phyloP scores from a whole-genome alignment of 1,139 yeast species.

The Geotrichum restrictum region DNA sequence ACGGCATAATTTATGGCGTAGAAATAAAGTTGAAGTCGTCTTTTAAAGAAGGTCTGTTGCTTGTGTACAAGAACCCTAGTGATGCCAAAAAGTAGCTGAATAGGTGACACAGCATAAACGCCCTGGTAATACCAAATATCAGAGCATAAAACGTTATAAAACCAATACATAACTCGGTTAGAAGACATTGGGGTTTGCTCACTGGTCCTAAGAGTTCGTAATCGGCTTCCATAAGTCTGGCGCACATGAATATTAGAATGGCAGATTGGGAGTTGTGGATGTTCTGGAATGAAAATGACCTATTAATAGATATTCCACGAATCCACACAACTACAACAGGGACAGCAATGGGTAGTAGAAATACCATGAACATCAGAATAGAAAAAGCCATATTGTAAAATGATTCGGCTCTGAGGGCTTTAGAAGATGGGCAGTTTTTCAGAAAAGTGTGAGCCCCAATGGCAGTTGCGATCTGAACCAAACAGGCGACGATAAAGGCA shows the following conservation, averaged over 20 bases:
- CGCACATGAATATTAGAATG: conserved; percentile 35
- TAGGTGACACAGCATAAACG: conserved; percentile 38
- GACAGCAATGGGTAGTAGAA: conserved; percentile 36
- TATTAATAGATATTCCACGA: conserved; percentile 33
- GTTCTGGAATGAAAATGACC: conserved; percentile 35
- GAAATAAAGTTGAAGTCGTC: not conserved
- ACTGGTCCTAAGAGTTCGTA: conserved; percentile 32
- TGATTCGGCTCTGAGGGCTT: not conserved
- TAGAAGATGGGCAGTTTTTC: not conserved
- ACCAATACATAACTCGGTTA: conserved; percentile 29
- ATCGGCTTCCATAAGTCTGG: conserved; percentile 31
- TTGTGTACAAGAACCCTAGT: conserved; percentile 21
- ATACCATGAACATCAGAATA: conserved; percentile 34
- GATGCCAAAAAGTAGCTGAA: conserved; percentile 33
- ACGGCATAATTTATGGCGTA: no score
- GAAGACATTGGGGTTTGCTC: conserved; percentile 22
- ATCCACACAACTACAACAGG: conserved; percentile 39
- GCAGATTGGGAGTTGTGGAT: conserved; percentile 35
- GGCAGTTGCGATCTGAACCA: conserved; percentile 39
- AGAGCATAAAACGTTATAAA: conserved; percentile 32
- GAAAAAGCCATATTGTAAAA: conserved; percentile 31
- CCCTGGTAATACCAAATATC: conserved; percentile 36
- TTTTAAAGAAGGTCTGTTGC: not conserved
- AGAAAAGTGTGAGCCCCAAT: not conserved
- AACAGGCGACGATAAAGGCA: conserved; percentile 57